These are phyloP conservation scores for Cylindrotheca closterium DNA, from an alignment of 108 stramenopile genomes.

Conservation along the genomic window DNA sequence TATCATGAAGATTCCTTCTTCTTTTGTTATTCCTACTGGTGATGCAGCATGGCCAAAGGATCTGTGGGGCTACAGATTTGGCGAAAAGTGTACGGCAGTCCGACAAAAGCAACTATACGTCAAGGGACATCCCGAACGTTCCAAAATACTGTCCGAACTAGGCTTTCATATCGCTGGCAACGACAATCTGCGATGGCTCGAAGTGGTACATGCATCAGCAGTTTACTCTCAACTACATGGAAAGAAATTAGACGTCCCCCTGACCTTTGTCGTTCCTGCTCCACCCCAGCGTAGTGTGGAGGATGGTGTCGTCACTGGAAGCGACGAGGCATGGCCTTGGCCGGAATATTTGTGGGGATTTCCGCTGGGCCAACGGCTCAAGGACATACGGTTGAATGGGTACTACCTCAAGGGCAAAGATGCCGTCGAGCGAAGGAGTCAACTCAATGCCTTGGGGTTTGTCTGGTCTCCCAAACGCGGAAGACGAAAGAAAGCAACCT, in stretches of 20 bases:
- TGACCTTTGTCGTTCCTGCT: constrained; percentile 61
- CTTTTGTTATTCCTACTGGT: constrained; percentile 62
- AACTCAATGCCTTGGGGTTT: constrained; percentile 80
- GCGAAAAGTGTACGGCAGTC: constrained; percentile 75
- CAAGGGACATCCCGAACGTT: constrained; percentile 57
- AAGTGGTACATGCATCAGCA: constrained; percentile 84
- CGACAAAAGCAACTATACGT: constrained; percentile 84
- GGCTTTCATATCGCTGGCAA: constrained; percentile 76
- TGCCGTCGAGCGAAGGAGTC: constrained; percentile 48
- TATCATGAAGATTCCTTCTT: constrained; percentile 58
- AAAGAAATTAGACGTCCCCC: constrained; percentile 63
- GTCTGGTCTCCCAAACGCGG: constrained; percentile 66
- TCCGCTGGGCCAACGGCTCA: constrained; percentile 73
- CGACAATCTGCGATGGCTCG: constrained; percentile 68
- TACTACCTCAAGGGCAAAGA: constrained; percentile 60
- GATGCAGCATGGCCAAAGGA: constrained; percentile 58
- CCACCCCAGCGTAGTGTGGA: constrained; percentile 28
- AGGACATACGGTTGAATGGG: constrained; percentile 75
- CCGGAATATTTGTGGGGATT: constrained; percentile 75
- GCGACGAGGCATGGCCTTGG: constrained; percentile 73
- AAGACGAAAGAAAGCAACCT: constrained; percentile 29
- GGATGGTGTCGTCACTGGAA: constrained; percentile 13
- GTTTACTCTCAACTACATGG: constrained; percentile 80
- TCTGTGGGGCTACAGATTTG: constrained; percentile 72
- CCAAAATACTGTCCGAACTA: constrained; percentile 52